Conservation (phyloP, 2,329 filamentous ascomycete species). For the Colletotrichum truncatum region DNA sequence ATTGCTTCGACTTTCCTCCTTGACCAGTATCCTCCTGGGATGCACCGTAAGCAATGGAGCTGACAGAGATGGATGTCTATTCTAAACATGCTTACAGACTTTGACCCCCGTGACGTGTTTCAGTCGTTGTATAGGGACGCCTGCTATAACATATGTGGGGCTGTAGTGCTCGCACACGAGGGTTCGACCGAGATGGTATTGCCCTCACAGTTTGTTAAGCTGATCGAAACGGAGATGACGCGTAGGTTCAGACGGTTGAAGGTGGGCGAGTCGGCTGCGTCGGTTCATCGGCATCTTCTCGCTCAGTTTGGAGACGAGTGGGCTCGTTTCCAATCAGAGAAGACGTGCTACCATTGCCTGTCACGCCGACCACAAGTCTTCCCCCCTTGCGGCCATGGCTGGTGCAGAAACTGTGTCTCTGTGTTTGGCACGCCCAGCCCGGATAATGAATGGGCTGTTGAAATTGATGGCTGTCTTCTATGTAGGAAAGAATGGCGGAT, state of each 20-base stretch:
- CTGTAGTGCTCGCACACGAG: not conserved
- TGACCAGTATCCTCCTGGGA: not conserved
- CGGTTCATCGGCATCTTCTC: not conserved
- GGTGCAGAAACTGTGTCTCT: not conserved
- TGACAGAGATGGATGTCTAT: too few species aligned
- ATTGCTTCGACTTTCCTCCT: constrained; percentile 11
- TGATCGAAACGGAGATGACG: not conserved
- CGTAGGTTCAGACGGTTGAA: not conserved
- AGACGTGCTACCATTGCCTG: not conserved
- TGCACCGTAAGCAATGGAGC: constrained; percentile 1
- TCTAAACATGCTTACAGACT: not conserved
- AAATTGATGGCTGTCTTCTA: not conserved
- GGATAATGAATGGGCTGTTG: not conserved
- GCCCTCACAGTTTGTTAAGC: not conserved
- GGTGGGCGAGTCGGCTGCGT: not conserved
- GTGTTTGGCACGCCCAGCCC: not conserved
- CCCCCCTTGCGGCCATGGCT: not conserved
- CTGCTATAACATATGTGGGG: not conserved
- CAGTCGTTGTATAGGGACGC: constrained; percentile 4
- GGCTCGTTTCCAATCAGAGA: not conserved
- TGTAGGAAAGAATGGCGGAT: not conserved
- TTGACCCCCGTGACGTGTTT: constrained; percentile 6
- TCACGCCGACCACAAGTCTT: not conserved
- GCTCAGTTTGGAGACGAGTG: not conserved
- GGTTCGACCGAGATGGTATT: not conserved